Conservation (phyloP, 768 basidiomycete species). For the Tulasnella sp. region DNA sequence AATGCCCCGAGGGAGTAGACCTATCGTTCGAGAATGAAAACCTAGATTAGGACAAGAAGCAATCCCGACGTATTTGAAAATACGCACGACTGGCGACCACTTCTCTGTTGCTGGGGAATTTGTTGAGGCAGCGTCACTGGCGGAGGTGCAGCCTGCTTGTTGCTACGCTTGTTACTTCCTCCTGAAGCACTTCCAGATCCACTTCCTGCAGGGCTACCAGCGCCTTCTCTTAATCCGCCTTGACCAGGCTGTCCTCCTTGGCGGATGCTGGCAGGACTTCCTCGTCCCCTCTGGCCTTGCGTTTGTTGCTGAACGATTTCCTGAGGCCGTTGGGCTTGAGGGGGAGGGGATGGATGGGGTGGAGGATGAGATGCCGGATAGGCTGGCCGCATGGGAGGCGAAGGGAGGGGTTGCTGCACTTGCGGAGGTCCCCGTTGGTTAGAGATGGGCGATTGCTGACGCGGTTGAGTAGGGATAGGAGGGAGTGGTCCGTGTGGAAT, state of each 20-base stretch:
- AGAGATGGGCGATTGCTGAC: neutral
- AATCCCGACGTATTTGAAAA: neutral
- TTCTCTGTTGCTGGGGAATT: slow-evolving; percentile 11
- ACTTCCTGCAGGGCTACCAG: slow-evolving; percentile 5
- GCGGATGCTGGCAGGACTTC: slow-evolving; percentile 12
- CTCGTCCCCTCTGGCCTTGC: slow-evolving; percentile 9
- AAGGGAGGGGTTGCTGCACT: slow-evolving; percentile 12
- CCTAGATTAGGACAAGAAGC: neutral
- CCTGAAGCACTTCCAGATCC: slow-evolving; percentile 2
- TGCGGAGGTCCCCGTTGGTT: neutral
- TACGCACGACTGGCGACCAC: slow-evolving; percentile 24
- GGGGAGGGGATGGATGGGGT: neutral
- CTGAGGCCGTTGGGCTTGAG: slow-evolving; percentile 4
- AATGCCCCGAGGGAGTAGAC: slow-evolving; percentile 16
- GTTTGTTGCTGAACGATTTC: slow-evolving; percentile 14
- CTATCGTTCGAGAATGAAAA: neutral
- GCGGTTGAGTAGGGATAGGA: slow-evolving; percentile 6
- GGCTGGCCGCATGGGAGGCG: slow-evolving; percentile 8
- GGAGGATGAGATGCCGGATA: slow-evolving; percentile 7
- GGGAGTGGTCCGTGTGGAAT: slow-evolving; percentile 9
- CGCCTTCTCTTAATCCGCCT: slow-evolving; percentile 2
- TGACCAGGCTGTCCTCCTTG: neutral
- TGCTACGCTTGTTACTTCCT: neutral
- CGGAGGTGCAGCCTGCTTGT: neutral
- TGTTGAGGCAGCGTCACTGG: neutral